phyloP scores from a whole-genome alignment of 805 yeast genomes.

The Hanseniaspora vineae region DNA sequence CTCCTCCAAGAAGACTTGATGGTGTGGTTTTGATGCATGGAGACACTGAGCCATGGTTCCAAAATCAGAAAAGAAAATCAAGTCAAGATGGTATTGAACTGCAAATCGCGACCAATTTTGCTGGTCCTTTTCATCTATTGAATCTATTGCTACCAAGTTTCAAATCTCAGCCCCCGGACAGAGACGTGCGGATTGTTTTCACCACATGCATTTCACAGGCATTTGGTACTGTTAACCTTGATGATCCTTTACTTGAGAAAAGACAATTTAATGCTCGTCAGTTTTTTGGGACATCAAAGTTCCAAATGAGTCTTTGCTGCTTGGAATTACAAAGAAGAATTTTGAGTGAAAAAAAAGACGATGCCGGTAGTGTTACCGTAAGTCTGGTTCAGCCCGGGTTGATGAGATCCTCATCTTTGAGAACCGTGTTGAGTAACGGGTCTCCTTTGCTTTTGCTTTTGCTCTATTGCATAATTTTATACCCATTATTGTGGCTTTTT shows the following conservation, averaged over 20 bases:
- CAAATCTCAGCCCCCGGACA: conserved; percentile 82
- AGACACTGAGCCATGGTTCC: conserved; percentile 59
- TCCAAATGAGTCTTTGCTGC: conserved; percentile 64
- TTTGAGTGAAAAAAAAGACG: conserved; percentile 49
- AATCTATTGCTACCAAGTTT: conserved; percentile 73
- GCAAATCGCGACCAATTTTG: conserved; percentile 74
- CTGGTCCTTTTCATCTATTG: conserved; percentile 69
- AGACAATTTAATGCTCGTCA: conserved; percentile 48
- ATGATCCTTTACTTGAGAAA: conserved; percentile 51
- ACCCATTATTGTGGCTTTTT: conserved; percentile 76
- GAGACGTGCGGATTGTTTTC: conserved; percentile 79
- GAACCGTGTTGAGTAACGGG: conserved; percentile 70
- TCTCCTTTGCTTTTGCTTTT: conserved; percentile 48
- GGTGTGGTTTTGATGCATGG: conserved; percentile 84
- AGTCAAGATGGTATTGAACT: conserved; percentile 76
- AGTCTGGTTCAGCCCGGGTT: conserved; percentile 83
- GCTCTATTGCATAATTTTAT: conserved; percentile 42
- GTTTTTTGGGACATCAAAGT: conserved; percentile 71
- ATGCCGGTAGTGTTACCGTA: conserved; percentile 42
- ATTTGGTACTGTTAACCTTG: conserved; percentile 49
- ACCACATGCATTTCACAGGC: conserved; percentile 71
- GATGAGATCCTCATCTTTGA: conserved; percentile 77
- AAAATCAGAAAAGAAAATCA: conserved; percentile 34
- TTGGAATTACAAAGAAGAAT: conserved; percentile 61
- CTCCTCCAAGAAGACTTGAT: conserved; percentile 84